These are phyloP conservation scores for Cutaneotrichosporon cavernicola DNA, from an alignment of 1,284 basidiomycete species.

Conservation along the genomic window DNA sequence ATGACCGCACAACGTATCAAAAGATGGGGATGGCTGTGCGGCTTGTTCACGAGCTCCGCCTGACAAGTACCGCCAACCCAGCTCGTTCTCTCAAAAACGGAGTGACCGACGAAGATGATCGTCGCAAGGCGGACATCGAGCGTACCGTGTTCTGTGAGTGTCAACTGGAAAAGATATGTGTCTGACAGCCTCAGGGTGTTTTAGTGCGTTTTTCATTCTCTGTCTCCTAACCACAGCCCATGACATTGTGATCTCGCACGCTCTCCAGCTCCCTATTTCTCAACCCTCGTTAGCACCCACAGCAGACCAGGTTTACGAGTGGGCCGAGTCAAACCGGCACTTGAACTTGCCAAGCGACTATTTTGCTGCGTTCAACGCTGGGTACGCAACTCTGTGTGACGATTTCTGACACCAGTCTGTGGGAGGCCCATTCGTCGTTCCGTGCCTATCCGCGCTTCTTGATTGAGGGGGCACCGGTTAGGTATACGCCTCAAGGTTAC, in stretches of 20 bases:
- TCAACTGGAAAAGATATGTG: neutral
- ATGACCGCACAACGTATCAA: constrained; percentile 25
- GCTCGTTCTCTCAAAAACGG: neutral
- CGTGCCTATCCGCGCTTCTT: neutral
- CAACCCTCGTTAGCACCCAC: neutral
- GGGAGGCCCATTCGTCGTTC: constrained; percentile 19
- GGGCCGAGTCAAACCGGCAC: constrained; percentile 18
- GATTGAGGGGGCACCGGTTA: neutral
- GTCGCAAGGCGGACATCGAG: constrained; percentile 10
- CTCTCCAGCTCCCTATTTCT: constrained; percentile 15
- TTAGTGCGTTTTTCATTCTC: neutral
- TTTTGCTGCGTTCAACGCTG: constrained; percentile 14
- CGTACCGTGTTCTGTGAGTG: constrained; percentile 19
- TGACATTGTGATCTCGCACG: constrained; percentile 13
- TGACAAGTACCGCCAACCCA: constrained; percentile 6
- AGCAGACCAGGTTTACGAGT: constrained; percentile 6
- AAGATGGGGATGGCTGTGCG: constrained; percentile 35
- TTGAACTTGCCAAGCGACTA: constrained; percentile 15
- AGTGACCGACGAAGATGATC: constrained; percentile 17
- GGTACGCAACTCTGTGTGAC: constrained; percentile 1
- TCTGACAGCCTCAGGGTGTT: constrained; percentile 8
- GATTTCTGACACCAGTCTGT: constrained; percentile 11
- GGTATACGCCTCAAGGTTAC: constrained; percentile 4
- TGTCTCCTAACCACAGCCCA: constrained; percentile 14
- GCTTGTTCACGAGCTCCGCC: constrained; percentile 27